A percentile compares a stretch with the other conserved stretches of the same genome.
phyloP scores from a whole-genome alignment of 2,329 filamentous ascomycete species.

The Aspergillus spinulosporus region DNA sequence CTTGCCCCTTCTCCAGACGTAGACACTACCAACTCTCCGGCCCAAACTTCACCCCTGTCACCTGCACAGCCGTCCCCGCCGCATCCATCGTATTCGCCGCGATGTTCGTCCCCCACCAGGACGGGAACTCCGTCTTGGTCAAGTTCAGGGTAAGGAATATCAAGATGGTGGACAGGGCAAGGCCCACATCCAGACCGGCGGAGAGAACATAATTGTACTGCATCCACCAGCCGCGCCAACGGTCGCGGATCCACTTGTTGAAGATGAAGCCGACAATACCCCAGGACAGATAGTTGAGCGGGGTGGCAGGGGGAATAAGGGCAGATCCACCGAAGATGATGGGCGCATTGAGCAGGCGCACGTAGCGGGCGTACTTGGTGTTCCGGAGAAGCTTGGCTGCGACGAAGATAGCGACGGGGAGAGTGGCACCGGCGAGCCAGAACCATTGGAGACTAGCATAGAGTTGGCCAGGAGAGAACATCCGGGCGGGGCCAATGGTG shows the following conservation, averaged over 20 bases:
- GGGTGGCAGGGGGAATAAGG: constrained; percentile 67
- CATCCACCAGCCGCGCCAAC: constrained; percentile 71
- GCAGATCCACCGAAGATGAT: constrained; percentile 67
- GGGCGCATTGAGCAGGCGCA: constrained; percentile 67
- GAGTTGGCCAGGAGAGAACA: constrained; percentile 64
- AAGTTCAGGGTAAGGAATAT: constrained; percentile 70
- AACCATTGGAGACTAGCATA: constrained; percentile 69
- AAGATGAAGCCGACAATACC: constrained; percentile 66
- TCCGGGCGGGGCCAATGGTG: constrained; percentile 67
- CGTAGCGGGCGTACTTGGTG: constrained; percentile 56
- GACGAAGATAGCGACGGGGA: constrained; percentile 64
- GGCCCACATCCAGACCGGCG: constrained; percentile 68
- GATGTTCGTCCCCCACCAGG: constrained; percentile 69
- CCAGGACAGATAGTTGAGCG: constrained; percentile 71
- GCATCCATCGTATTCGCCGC: constrained; percentile 63
- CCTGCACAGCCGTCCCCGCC: constrained; percentile 59
- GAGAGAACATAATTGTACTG: constrained; percentile 76
- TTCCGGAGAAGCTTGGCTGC: constrained; percentile 51
- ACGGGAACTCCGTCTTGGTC: constrained; percentile 55
- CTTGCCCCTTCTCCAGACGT: background rate
- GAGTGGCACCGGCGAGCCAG: constrained; percentile 65
- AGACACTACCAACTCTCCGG: constrained; percentile 41
- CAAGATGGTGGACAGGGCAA: constrained; percentile 65
- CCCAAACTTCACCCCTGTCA: constrained; percentile 62
- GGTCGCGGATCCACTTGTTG: constrained; percentile 66